Conservation (phyloP, 148 eudicot genomes). For the Silene uniflora region DNA sequence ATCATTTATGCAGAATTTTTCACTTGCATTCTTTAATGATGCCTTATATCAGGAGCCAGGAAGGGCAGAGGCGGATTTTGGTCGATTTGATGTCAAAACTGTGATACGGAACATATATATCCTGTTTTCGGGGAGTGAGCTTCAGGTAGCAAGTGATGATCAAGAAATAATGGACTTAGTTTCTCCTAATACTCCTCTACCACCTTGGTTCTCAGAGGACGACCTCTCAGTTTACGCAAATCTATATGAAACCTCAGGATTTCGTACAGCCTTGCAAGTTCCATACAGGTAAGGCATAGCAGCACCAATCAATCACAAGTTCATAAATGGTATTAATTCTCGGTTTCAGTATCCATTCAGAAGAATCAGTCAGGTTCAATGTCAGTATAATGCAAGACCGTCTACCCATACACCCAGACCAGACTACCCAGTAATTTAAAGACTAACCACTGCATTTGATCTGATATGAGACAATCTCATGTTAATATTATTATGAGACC, state of each 20-base stretch:
- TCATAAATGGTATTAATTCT: no score
- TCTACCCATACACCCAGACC: no score
- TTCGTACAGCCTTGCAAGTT: conserved; percentile 31
- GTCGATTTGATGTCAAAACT: conserved; percentile 30
- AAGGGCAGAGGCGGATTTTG: conserved; percentile 39
- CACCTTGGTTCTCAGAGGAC: conserved; percentile 35
- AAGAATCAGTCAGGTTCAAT: no score
- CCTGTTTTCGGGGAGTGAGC: conserved; percentile 34
- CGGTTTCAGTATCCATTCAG: no score
- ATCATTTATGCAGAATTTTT: neutral
- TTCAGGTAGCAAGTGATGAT: conserved; percentile 27
- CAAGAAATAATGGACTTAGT: conserved; percentile 39
- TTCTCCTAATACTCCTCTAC: conserved; percentile 27
- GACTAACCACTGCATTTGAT: no score
- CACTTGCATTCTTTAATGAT: neutral
- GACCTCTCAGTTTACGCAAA: conserved; percentile 28
- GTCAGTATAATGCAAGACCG: no score
- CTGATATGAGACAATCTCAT: no score
- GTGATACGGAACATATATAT: conserved; percentile 33
- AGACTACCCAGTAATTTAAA: no score
- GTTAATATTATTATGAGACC: no score
- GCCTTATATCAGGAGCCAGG: conserved; percentile 29
- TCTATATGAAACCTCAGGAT: conserved; percentile 23
- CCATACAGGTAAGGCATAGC: conserved; percentile 25
- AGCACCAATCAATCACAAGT: neutral